A percentile compares a stretch with the other conserved stretches of the same genome.
phyloP scores from a whole-genome alignment of 768 basidiomycete genomes.

The Terana coerulea region DNA sequence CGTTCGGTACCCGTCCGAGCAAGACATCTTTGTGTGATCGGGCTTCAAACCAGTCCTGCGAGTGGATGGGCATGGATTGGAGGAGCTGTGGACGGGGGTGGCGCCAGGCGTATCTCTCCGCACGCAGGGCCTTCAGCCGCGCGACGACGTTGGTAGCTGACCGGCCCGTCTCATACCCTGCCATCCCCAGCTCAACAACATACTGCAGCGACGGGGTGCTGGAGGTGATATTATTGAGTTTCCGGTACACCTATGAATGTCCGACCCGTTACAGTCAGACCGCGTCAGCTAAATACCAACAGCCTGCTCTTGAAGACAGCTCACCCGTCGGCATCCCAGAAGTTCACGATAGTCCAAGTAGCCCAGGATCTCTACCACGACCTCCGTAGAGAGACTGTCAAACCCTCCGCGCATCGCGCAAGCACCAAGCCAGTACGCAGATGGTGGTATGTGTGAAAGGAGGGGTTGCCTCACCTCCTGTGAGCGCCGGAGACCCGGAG shows the following conservation, averaged over 20 bases:
- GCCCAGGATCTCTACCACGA: slow-evolving; percentile 10
- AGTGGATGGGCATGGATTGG: not conserved
- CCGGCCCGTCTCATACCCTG: slow-evolving; percentile 4
- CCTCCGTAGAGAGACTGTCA: slow-evolving; percentile 7
- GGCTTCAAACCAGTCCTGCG: slow-evolving; percentile 8
- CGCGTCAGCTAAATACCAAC: not conserved
- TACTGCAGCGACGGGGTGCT: slow-evolving; percentile 6
- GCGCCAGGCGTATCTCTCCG: slow-evolving; percentile 1
- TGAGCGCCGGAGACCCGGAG: too few relatives aligned
- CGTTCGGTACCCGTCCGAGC: not conserved
- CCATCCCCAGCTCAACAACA: slow-evolving; percentile 5
- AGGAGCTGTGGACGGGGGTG: not conserved
- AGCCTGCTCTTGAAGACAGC: not conserved
- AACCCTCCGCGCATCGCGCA: not conserved
- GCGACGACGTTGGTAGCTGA: not conserved
- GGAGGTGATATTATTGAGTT: not conserved
- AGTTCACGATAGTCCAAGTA: slow-evolving; percentile 9
- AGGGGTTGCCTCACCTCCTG: too few relatives aligned
- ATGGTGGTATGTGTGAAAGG: too few relatives aligned
- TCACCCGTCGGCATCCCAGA: slow-evolving; percentile 9
- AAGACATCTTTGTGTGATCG: slow-evolving; percentile 11
- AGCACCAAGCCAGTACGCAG: too few relatives aligned
- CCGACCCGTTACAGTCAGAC: not conserved
- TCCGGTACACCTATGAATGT: slow-evolving; percentile 2
- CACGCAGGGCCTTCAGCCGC: not conserved